Base-by-base conservation (phyloP, 495 filamentous ascomycete genomes). In the Annulohypoxylon bovei region DNA sequence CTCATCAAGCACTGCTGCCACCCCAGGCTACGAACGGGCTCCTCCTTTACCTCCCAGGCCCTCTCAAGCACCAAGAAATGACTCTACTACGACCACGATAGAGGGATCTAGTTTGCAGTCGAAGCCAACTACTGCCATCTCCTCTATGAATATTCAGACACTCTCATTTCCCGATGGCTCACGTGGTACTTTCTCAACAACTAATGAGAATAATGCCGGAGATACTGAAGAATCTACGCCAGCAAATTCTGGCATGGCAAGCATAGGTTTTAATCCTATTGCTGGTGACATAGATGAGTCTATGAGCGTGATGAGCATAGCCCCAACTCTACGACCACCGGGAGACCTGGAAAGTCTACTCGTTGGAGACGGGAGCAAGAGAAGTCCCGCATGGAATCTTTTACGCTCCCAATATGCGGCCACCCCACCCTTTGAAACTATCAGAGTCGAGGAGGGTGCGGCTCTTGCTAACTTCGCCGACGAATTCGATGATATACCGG, bases 311-410 rank as follows among this genome's bases (percentile, higher is more conserved):
- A 88, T 87, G 78, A 98, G 94, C 82, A 90, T 89, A 77, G 87
- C 90, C 8, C 93, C 92, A 8, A 94, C 93, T 6, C 67, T 91
- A 16, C 91, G 90, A 25, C 82, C 86, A 8, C 88, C 89, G 5
- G 91, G 90, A 27, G 93, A 96, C 68, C 82, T 91, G 22, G 95
- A 95, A 65, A 94, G 93, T 71, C 81, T 98, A 39, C 86, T 98
- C 27, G 89, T 90, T 9, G 93, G 93, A 37, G 86, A 89, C 0
- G 69, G 88, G 9, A 83, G 80, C 50, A 81, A 80, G 61, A 87
- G 84, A 54, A 88, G 83, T 72, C 82, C 87, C 11, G 86, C 89
- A 0, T 91, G 90, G 87, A 82, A 82, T 52, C 73, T 88, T 8
- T 76, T 90, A 20, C 84, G 82, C 62, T 81, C 84, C 11, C 88